These are phyloP conservation scores for Trametes sanguinea DNA, from an alignment of 768 basidiomycete genomes.

Conservation along the genomic window DNA sequence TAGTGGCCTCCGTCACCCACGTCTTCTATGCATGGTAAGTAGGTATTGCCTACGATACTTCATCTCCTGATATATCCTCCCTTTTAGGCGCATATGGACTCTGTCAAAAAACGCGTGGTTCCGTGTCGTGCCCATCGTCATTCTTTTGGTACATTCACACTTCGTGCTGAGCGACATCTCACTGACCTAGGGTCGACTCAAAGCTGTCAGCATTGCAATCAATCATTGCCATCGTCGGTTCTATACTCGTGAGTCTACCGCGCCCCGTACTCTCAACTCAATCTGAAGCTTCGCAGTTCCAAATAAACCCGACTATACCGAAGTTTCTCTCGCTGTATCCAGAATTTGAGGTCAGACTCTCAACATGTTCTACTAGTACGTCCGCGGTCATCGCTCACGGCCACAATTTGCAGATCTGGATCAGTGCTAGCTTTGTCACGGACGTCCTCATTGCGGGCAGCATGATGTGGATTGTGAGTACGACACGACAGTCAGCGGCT, in stretches of 20 bases:
- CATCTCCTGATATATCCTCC: too few relatives aligned
- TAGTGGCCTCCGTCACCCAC: slow-evolving; percentile 26
- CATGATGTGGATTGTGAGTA: slow-evolving; percentile 32
- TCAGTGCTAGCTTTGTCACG: slow-evolving; percentile 28
- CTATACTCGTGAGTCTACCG: slow-evolving; percentile 8
- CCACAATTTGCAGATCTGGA: slow-evolving; percentile 26
- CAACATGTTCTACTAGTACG: too few relatives aligned
- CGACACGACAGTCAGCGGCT: not conserved
- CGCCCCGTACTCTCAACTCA: too few relatives aligned
- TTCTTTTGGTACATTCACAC: not conserved
- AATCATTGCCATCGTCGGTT: slow-evolving; percentile 15
- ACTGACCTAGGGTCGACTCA: too few relatives aligned
- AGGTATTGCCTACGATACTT: too few relatives aligned
- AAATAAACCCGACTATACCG: not conserved
- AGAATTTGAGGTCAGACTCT: slow-evolving; percentile 2
- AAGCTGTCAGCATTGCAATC: slow-evolving; percentile 15
- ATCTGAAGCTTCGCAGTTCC: not conserved
- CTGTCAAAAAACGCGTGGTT: slow-evolving; percentile 8
- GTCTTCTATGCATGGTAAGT: slow-evolving; percentile 27
- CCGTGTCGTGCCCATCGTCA: slow-evolving; percentile 1
- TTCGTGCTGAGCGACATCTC: not conserved
- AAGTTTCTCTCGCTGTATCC: slow-evolving; percentile 2
- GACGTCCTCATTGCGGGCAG: slow-evolving; percentile 31
- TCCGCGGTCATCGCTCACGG: too few relatives aligned
- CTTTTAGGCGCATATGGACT: slow-evolving; percentile 12